Evolutionary conservation across 192 early-diverging fungal genomes (phyloP).

Genomic region (Allomyces arbusculus): DNA sequence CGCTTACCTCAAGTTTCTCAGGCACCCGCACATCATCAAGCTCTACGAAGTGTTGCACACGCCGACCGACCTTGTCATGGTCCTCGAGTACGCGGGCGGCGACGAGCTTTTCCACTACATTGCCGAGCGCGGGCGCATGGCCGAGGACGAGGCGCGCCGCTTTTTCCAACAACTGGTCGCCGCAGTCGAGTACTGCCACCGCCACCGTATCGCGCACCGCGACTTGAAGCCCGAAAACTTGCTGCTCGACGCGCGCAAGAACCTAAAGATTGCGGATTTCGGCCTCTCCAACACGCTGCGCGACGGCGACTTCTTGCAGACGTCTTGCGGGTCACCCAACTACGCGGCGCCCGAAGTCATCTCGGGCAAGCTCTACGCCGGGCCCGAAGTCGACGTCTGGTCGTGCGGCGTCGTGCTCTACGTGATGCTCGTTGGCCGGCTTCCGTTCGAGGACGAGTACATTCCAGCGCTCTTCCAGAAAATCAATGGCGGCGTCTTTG

Average conservation of each 20-base stretch:
- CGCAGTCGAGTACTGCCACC: constrained; percentile 86
- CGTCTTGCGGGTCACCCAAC: constrained; percentile 68
- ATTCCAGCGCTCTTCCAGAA: constrained; percentile 77
- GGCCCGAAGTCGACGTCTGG: constrained; percentile 95
- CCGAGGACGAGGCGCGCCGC: constrained; percentile 60
- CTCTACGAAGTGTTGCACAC: constrained; percentile 94
- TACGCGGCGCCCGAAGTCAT: constrained; percentile 73
- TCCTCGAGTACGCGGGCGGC: constrained; percentile 67
- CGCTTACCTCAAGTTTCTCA: constrained; percentile 78
- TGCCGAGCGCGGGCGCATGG: constrained; percentile 27
- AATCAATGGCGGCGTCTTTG: constrained; percentile 87
- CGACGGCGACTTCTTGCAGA: constrained; percentile 68
- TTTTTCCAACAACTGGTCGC: constrained; percentile 96
- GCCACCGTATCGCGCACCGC: constrained; percentile 69
- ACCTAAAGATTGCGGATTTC: constrained; percentile 97
- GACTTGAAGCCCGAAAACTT: constrained; percentile 79
- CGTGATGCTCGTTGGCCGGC: constrained; percentile 76
- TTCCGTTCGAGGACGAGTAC: constrained; percentile 90
- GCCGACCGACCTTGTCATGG: constrained; percentile 91
- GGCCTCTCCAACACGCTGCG: constrained; percentile 85
- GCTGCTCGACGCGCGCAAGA: constrained; percentile 70
- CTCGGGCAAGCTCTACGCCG: constrained; percentile 71
- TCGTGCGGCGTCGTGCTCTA: constrained; percentile 87
- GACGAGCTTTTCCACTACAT: constrained; percentile 66
- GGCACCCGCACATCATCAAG: constrained; percentile 98